Conservation (phyloP, 2,329 filamentous ascomycete genomes). For the Fusarium continuum region DNA sequence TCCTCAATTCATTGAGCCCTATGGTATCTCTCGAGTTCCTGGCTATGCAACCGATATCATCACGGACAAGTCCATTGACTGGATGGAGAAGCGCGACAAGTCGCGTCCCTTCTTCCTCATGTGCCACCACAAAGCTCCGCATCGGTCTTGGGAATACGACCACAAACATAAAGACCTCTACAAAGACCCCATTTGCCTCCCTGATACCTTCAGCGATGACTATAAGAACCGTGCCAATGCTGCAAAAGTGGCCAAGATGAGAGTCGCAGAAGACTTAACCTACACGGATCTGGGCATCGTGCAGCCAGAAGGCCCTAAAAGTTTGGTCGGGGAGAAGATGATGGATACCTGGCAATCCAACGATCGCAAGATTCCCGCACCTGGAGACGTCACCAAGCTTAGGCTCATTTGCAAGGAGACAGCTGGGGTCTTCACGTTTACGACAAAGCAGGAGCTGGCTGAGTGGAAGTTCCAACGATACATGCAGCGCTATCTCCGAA, state of each 20-base stretch:
- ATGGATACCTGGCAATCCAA: slow-evolving; percentile 36
- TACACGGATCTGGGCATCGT: slow-evolving; percentile 61
- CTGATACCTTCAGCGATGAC: slow-evolving; percentile 63
- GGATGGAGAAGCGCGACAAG: slow-evolving; percentile 48
- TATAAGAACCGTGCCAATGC: slow-evolving; percentile 63
- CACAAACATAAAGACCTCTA: slow-evolving; percentile 59
- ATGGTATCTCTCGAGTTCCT: slow-evolving; percentile 43
- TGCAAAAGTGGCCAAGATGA: slow-evolving; percentile 60
- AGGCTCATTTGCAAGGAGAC: slow-evolving; percentile 58
- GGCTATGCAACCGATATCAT: slow-evolving; percentile 64
- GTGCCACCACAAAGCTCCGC: slow-evolving; percentile 66
- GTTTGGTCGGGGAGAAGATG: slow-evolving; percentile 48
- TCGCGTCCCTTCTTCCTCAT: slow-evolving; percentile 62
- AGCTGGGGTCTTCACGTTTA: slow-evolving; percentile 57
- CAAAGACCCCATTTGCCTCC: slow-evolving; percentile 55
- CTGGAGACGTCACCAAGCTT: slow-evolving; percentile 21
- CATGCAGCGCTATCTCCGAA: slow-evolving; percentile 64
- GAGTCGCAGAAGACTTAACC: slow-evolving; percentile 60
- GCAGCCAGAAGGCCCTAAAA: slow-evolving; percentile 58
- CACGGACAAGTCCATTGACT: slow-evolving; percentile 58
- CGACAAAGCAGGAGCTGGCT: slow-evolving; percentile 52
- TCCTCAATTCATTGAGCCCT: slow-evolving; percentile 57
- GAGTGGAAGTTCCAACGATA: slow-evolving; percentile 67
- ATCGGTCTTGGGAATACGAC: slow-evolving; percentile 62
- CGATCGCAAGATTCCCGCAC: slow-evolving; percentile 43